Base-by-base conservation (phyloP, 2,329 filamentous ascomycete species). In the Tolypocladium tropicale region DNA sequence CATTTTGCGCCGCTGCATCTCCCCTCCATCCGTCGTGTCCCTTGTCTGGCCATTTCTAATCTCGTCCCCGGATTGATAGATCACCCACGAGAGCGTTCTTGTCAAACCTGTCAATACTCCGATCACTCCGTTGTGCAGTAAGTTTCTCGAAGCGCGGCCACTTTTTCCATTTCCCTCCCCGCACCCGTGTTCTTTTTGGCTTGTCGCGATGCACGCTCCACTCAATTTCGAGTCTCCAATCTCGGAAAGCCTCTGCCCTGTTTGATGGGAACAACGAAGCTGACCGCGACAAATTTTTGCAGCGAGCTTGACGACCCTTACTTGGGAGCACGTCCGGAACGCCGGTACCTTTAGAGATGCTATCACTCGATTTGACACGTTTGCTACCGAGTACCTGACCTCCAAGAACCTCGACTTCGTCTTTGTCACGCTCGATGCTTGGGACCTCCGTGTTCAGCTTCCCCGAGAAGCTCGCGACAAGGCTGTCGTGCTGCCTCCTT, bases 61-160 rank as follows among this genome's bases (percentile, higher is more conserved):
- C 23, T 55, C 25, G 28, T 21, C 46, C 28, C n/a, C 28, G 18
- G 37, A 25, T 57, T 56, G 41, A 56, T 72, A 99, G 94, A 80
- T 97, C 65, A 88, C 95, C 74, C 90, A 92, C 65, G 92, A 97
- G 74, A 96, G 89, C 69, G 90, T 96, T 55, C 88, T 99, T 48
- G 94, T 99, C 67, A 97, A 97, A 77, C 94, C 94, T 5, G 88
- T 96, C 77, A 99, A 97, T 77, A 99, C 94, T 50, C 94, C 94
- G 56, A 99, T 99, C 70, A 99, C 94, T 63, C 94, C 94, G 59
- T 82, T 99, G 54, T 99, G 94, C 84, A 99, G 92, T 96, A 87
- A 86, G 92, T 88, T 61, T 58, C 59, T 58, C 60, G 30, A 30
- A 3, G 46, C 16, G 25, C 14, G 55, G 57, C 50, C 52, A 57